Evolutionary conservation across 768 basidiomycete genomes (phyloP), one percentile per base, ranked within the genome.

Genomic region (Serendipita sp.): DNA sequence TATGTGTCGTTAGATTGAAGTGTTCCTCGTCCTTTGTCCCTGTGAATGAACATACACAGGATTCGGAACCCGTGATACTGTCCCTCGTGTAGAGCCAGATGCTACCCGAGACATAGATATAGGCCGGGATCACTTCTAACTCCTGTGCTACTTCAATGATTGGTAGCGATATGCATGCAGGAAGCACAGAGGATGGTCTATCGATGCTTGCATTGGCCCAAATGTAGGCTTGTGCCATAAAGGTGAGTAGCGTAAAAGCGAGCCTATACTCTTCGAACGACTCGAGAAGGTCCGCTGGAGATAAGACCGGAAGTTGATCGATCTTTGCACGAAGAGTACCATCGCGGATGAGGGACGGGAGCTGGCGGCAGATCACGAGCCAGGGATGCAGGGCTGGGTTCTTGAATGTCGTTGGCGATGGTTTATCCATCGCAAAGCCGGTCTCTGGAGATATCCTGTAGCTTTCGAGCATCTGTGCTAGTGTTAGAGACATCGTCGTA

Each of bases 1-100:
- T 82, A 1, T 89, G 83, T 0, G 92, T 92, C 51, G 85, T 80
- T 54, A 96, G 79, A 75, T 89, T 96, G 71, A 97, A 97, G 67
- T 89, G 88, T 63, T 83, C 80, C 72, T 97, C 94, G 70, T 92
- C 89, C 18, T 73, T 73, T 3, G 86, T 87, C n/a, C 81, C 80
- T 0, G 94, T 92, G 76, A 96, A 95, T 45, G 81, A 75, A 1
- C 84, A 84, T 65, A 78, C 77, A 65, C 79, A 81, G 62, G 92
- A 77, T 70, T 89, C 97, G 35, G n/a, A 4, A 5, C 18, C 18
- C 10, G 28, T 37, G 16, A 35, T 34, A 38, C 28, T 4, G 37
- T 60, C 56, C 16, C 35, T 35, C 28, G 56, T 60, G 56, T 28
- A 28, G 30, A 60, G 56, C 56, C 56, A 60, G 28, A 60, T 28